Base-by-base conservation (phyloP, 1,284 basidiomycete species). In the Psilocybe mexicana region DNA sequence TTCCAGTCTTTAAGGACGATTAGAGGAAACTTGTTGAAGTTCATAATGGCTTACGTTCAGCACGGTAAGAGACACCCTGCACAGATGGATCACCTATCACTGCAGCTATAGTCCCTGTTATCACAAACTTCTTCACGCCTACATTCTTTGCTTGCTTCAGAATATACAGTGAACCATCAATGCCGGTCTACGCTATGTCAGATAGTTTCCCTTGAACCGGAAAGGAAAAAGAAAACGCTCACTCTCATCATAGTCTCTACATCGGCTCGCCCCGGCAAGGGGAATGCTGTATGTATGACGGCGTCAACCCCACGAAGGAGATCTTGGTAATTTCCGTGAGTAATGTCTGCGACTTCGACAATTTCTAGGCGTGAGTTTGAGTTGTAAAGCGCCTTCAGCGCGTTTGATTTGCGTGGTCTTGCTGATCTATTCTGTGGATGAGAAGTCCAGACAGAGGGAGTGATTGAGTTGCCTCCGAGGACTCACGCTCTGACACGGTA, bases 121-220 rank as follows among this genome's bases (percentile, higher is more conserved):
- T 64, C 1, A 74, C 67, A 23, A 73, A 60, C 51, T 72, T 74
- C 55, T 64, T 67, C 18, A 74, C 65, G 10, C 72, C 73, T 5
- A 65, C 66, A 23, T 66, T 67, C 30, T 69, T 62, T 3, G 69
- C 70, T 52, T 72, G 69, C 12, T 63, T 58, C 3, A 74, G 58
- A 26, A 74, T 60, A 52, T 73, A 69, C 35, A 70, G 36, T 2
- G 71, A 68, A 5, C 71, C 71, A 11, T 70, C 60, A 38, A 70
- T 61, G 6, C 67, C 65, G 14, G 62, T 61, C 69, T 71, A 26
- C 26, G 33, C 14, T 10, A 42, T n/a, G 8, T 11, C 2, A 4
- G 25, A n/a, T 24, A 42, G 5, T 8, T 3, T 8, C 12, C n/a
- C 24, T 28, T 14, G 3, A 23, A 24, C 14, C 25, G 43, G 10